Conservation (phyloP, 139 green algal species). For the Chlamydomonas sp. region DNA sequence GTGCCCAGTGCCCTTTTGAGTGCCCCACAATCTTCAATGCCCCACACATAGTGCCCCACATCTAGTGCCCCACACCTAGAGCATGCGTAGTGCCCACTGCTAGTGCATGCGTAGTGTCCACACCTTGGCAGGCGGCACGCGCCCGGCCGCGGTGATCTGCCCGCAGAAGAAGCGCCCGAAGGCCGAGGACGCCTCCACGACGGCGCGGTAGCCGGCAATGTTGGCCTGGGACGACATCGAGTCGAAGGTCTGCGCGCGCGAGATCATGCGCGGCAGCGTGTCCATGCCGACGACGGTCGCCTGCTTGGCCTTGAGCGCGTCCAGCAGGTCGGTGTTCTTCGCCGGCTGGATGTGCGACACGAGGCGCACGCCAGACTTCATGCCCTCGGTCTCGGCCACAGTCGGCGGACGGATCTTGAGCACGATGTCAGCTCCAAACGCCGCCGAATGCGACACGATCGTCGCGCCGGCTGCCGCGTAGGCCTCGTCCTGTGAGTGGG, state of each 20-base stretch:
- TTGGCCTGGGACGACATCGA: slow-evolving; percentile 78
- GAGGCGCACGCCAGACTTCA: slow-evolving; percentile 58
- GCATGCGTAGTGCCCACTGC: too few relatives aligned
- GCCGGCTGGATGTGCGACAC: slow-evolving; percentile 73
- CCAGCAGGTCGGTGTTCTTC: slow-evolving; percentile 68
- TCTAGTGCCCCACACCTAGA: too few relatives aligned
- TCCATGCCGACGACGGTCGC: slow-evolving; percentile 79
- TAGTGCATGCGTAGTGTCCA: too few relatives aligned
- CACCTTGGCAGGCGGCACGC: slow-evolving; percentile 65
- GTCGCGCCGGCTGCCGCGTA: slow-evolving; percentile 56
- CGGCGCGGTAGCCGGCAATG: slow-evolving; percentile 61
- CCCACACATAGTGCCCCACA: too few relatives aligned
- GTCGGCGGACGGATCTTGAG: slow-evolving; percentile 56
- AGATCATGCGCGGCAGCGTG: slow-evolving; percentile 76
- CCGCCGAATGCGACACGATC: slow-evolving; percentile 38
- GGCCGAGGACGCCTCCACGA: slow-evolving; percentile 68
- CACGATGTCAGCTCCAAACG: slow-evolving; percentile 56
- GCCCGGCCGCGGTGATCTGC: slow-evolving; percentile 85
- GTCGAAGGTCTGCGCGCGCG: slow-evolving; percentile 77
- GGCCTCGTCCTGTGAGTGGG: slow-evolving; percentile 61
- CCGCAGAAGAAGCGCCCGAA: slow-evolving; percentile 81
- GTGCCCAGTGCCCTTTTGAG: too few relatives aligned
- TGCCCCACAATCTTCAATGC: too few relatives aligned
- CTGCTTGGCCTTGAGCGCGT: slow-evolving; percentile 47
- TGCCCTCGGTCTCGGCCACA: slow-evolving; percentile 42